phyloP scores from a whole-genome alignment of 306 rosid genomes.

The Alnus glutinosa region DNA sequence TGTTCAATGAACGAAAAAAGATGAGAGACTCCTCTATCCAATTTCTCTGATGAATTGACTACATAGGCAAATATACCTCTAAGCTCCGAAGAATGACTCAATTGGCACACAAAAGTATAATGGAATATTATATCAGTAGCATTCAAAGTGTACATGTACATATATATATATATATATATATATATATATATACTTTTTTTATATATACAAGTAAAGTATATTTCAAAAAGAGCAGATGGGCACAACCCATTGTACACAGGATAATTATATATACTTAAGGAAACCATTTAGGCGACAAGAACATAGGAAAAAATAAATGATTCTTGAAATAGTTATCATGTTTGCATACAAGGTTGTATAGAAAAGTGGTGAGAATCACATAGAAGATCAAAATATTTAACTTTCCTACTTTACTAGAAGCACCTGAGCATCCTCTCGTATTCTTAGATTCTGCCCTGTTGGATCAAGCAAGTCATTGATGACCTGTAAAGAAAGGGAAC shows the following conservation, averaged over 20 bases:
- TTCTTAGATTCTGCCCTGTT: constrained; percentile 76
- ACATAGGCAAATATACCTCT: background rate
- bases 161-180: no score
- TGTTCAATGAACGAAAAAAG: background rate
- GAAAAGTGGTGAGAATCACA: constrained; percentile 2
- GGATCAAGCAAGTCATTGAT: constrained; percentile 86
- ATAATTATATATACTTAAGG: no score
- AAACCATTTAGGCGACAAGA: background rate
- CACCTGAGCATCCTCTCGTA: constrained; percentile 92
- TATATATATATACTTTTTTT: no score
- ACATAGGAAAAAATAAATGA: background rate
- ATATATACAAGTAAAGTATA: no score
- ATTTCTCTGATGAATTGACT: background rate
- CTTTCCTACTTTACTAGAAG: constrained; percentile 24
- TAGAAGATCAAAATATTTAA: constrained; percentile 5
- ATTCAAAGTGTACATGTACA: background rate
- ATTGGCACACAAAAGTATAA: background rate
- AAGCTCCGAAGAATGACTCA: background rate
- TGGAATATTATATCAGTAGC: background rate
- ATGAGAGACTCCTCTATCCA: background rate
- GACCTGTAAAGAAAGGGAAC: constrained; percentile 50
- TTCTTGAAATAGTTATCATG: background rate
- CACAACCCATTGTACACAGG: no score
- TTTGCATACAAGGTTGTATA: background rate
- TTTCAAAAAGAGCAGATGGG: no score